phyloP scores from a whole-genome alignment of 306 rosid genomes.

The Cucurbita ficifolia region DNA sequence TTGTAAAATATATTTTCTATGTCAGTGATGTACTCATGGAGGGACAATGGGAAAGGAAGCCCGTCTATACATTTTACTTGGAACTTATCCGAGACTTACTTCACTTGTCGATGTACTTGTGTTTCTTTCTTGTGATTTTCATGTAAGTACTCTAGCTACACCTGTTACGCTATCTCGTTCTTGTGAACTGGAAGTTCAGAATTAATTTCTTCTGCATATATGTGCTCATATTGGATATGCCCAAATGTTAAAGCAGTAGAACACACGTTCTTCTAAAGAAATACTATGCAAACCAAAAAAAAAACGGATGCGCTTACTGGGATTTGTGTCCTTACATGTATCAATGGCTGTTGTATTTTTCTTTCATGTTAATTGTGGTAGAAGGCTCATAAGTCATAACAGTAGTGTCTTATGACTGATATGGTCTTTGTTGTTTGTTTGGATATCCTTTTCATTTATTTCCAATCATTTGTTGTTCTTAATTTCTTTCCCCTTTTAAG shows the following conservation, averaged over 20 bases:
- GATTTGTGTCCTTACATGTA: neutral
- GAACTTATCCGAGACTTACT: conserved; percentile 94
- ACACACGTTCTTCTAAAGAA: neutral
- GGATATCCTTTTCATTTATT: neutral
- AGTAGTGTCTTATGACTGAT: neutral
- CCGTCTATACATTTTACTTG: conserved; percentile 88
- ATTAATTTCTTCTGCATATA: neutral
- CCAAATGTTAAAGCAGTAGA: neutral
- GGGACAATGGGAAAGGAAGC: conserved; percentile 97
- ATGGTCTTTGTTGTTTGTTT: neutral
- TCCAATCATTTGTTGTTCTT: neutral
- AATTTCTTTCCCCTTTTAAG: neutral
- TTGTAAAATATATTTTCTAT: conserved; percentile 82
- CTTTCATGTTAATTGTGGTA: neutral
- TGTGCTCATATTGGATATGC: neutral
- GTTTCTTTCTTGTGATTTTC: conserved; percentile 91
- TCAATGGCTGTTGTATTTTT: neutral
- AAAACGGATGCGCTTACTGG: neutral
- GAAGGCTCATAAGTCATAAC: neutral
- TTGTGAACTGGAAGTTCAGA: neutral
- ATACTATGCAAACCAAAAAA: neutral
- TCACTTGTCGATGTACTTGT: conserved; percentile 86
- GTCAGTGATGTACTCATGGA: conserved; percentile 93
- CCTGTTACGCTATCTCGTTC: neutral
- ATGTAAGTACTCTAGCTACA: conserved; percentile 44